phyloP scores from a whole-genome alignment of 2,329 filamentous ascomycete genomes.

The Trichophyton rubrum region DNA sequence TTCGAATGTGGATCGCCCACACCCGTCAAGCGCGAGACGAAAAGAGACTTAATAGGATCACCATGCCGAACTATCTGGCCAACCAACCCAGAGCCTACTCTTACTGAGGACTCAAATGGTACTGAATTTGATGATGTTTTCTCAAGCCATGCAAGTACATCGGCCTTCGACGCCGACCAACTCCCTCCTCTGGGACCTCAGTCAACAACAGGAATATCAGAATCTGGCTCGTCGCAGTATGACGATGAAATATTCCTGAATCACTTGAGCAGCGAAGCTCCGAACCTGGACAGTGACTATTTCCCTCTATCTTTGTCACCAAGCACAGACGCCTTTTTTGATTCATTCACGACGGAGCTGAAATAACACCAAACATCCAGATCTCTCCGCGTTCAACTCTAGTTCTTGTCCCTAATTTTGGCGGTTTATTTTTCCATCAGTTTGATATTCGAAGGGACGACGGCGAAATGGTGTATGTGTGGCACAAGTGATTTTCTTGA shows the following conservation, averaged over 20 bases:
- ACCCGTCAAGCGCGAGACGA: conserved; percentile 9
- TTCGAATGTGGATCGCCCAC: conserved; percentile 13
- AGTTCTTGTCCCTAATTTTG: neutral
- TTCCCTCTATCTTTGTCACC: conserved; percentile 10
- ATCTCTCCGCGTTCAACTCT: neutral
- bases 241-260: conserved; percentile 25
- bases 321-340: conserved; percentile 11
- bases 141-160: conserved; percentile 23
- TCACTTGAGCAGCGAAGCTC: conserved; percentile 16
- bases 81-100: conserved; percentile 25
- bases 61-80: conserved; percentile 25
- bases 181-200: conserved; percentile 21
- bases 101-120: conserved; percentile 24
- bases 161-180: conserved; percentile 20
- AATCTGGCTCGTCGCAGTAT: conserved; percentile 25
- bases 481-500: neutral
- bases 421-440: neutral
- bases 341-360: conserved; percentile 8
- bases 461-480: conserved; percentile 3
- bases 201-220: conserved; percentile 24
- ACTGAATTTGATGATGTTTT: conserved; percentile 31
- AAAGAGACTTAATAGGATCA: conserved; percentile 8
- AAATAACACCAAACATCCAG: neutral
- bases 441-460: neutral
- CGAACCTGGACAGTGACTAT: conserved; percentile 7